A percentile compares a stretch with the other conserved stretches of the same genome.
phyloP scores from a whole-genome alignment of 352 stramenopile genomes.

The Saprolegnia parasitica region DNA sequence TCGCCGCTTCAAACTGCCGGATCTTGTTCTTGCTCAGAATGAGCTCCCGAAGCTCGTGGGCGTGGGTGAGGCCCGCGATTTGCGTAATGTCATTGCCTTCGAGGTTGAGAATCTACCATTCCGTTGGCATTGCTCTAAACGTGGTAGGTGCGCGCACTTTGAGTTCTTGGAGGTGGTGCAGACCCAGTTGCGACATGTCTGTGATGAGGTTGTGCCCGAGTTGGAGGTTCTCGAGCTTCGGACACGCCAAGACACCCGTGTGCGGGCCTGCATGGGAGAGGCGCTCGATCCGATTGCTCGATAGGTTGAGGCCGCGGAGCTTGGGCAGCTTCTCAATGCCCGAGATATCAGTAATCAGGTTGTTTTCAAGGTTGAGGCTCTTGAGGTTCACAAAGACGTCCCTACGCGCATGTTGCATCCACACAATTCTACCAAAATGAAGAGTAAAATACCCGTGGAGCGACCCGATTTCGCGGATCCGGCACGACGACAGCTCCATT shows the following conservation, averaged over 20 bases:
- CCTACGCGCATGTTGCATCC: constrained; percentile 30
- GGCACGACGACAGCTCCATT: constrained; percentile 68
- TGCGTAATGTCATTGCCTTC: constrained; percentile 76
- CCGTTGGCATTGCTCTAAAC: background rate
- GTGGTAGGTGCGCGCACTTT: constrained; percentile 49
- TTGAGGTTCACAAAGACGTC: constrained; percentile 58
- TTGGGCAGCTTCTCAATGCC: constrained; percentile 58
- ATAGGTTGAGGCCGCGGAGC: constrained; percentile 64
- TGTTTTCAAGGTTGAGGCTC: constrained; percentile 81
- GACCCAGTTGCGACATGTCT: constrained; percentile 60
- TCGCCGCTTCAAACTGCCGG: constrained; percentile 60
- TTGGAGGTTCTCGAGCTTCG: constrained; percentile 62
- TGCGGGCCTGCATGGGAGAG: constrained; percentile 35
- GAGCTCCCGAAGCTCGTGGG: constrained; percentile 61
- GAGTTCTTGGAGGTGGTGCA: constrained; percentile 60
- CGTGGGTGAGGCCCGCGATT: constrained; percentile 57
- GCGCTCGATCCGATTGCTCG: constrained; percentile 66
- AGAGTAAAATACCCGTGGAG: constrained; percentile 33
- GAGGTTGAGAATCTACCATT: constrained; percentile 54
- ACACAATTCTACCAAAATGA: too few relatives aligned
- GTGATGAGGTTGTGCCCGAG: constrained; percentile 77
- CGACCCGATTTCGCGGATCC: constrained; percentile 59
- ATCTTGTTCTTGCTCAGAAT: constrained; percentile 80
- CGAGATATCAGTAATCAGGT: constrained; percentile 70
- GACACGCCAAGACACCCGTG: constrained; percentile 57